These are phyloP conservation scores for Reticulascus tulasneorum DNA, from an alignment of 2,329 filamentous ascomycete species.

Conservation along the genomic window DNA sequence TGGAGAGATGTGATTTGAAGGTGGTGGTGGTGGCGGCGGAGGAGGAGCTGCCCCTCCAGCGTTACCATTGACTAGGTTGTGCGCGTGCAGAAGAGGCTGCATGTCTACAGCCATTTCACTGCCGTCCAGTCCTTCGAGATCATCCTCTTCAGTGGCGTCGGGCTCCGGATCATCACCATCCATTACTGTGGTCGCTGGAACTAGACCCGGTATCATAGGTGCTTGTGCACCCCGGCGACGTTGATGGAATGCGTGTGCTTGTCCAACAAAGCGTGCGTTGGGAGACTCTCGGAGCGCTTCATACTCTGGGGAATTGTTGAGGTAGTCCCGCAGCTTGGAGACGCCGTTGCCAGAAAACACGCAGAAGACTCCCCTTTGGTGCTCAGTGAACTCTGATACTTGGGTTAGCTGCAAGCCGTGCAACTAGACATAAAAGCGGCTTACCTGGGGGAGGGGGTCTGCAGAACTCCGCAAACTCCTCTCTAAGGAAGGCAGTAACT, in stretches of 20 bases:
- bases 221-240: conserved; percentile 5
- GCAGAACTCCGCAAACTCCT: conserved; percentile 82
- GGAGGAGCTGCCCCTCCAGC: conserved; percentile 4
- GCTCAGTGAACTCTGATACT: conserved; percentile 80
- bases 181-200: conserved; percentile 24
- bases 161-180: conserved; percentile 32
- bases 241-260: conserved; percentile 1
- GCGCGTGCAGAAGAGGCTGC: conserved; percentile 9
- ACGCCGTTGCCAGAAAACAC: conserved; percentile 93
- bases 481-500: conserved; percentile 81
- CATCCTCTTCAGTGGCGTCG: conserved; percentile 40
- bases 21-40: conserved; percentile 10
- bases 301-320: conserved; percentile 57
- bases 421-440: conserved; percentile 15
- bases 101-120: conserved; percentile 34
- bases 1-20: conserved; percentile 7
- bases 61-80: conserved; percentile 13
- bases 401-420: conserved; percentile 18
- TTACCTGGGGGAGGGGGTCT: conserved; percentile 74
- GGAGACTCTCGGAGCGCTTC: conserved; percentile 35
- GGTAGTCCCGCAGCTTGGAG: conserved; percentile 67
- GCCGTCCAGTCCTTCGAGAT: conserved; percentile 36
- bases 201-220: conserved; percentile 16
- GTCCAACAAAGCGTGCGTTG: conserved; percentile 12
- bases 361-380: conserved; percentile 93